Evolutionary conservation across 192 early-diverging fungal genomes (phyloP), one percentile per base, ranked within the genome.

Genomic region (Martensiomyces pterosporus): DNA sequence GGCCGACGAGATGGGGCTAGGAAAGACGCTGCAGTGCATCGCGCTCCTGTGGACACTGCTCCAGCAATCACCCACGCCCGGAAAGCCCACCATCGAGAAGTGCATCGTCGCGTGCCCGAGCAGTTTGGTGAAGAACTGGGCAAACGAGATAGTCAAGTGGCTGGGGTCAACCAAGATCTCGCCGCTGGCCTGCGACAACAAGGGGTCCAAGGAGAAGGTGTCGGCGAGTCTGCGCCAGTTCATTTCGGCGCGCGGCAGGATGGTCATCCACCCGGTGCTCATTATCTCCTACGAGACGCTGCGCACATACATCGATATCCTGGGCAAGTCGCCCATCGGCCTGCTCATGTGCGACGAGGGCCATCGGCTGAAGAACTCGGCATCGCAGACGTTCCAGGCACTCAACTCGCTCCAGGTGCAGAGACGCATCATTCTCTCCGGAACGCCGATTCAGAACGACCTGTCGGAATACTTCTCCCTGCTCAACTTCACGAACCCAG

Each of bases 211-310:
- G 53, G 93, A 95, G 40, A 88, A 93, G 37, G 83, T 88, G 2
- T 80, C 77, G 1, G 78, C 80, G 27, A 83, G 84, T 16, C 72
- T 99, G 55, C 79, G 78, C 17, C 81, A 83, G 21, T 99, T 92
- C 80, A 85, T 85, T 4, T 67, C 79, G 4, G 81, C 86, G 1
- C 89, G 94, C 43, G 94, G 93, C 9, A 79, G 93, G n/a, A 78
- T 78, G 38, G 79, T 93, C 21, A 84, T 87, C 10, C 83, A 95
- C 40, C 90, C 89, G 32, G 94, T 99, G 4, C 62, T 99, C 19
- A 99, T 99, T 29, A 93, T 99, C 39, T 97, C 94, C 3, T 99
- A 99, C 53, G 97, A 99, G 74, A 89, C 90, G 18, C 67, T 99
- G 43, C 84, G 97, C 25, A 75, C 81, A 3, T 88, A 98, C 54